Evolutionary conservation across 371 early-diverging fungal species (phyloP), one percentile per base, ranked within the genome.

Genomic region (Conidiobolus incongruus): DNA sequence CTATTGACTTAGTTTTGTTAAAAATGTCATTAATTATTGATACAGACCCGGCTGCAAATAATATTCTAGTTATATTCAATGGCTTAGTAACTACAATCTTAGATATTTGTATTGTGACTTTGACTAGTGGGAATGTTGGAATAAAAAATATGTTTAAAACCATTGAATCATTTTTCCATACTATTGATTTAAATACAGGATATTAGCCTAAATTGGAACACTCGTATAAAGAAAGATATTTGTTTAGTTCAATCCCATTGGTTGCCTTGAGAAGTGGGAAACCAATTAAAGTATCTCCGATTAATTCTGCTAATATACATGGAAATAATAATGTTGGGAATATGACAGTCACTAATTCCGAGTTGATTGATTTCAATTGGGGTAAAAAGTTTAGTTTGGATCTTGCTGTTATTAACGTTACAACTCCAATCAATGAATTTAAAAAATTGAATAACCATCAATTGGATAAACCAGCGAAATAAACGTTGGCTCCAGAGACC

Each of bases 81-180:
- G 59, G 66, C 17, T 51, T 68, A 44, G 49, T 53, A 16, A 58
- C 65, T 0, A 60, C 60, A 24, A 55, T 62, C 38, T 50, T 71
- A 10, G 61, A 64, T 24, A 47, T 71, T 13, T 47, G 51, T 32
- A 63, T 65, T 3, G 57, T 68, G 30, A 65, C 65, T 6, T 48
- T 65, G n/a, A 56, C 57, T 5, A 62, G 61, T 48, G n/a, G 71
- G 68, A 66, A 70, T 52, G 52, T 32, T 28, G 42, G 51, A 40
- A 45, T 57, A 39, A 52, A 60, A 41, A 65, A 58, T 17, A 53
- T 53, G 28, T 35, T 47, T 2, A 48, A 53, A n/a, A 61, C 61
- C 19, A 47, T 58, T 30, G 49, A 47, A 2, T 32, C 47, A 2
- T 36, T 59, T 22, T 45, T 46, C 0, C 33, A 46, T 19, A n/a